Evolutionary conservation across 495 filamentous ascomycete genomes (phyloP).

Genomic region (Amphirosellinia nigrospora): DNA sequence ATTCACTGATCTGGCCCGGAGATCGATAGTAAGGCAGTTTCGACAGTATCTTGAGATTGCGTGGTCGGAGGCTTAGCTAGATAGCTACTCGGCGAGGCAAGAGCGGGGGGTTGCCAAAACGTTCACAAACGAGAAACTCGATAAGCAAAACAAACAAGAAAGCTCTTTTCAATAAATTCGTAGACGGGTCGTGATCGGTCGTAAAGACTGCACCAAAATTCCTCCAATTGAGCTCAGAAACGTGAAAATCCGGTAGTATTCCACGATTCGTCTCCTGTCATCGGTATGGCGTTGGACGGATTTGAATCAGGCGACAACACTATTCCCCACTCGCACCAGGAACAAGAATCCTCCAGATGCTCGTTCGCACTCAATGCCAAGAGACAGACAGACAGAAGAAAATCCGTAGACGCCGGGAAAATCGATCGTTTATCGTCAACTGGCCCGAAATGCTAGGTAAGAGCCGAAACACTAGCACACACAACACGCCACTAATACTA

Average conservation of each 20-base stretch:
- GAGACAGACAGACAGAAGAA: not conserved
- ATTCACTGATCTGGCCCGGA: not conserved
- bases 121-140: constrained; percentile 27
- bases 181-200: constrained; percentile 36
- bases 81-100: constrained; percentile 40
- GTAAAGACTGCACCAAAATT: constrained; percentile 29
- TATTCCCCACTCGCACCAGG: not conserved
- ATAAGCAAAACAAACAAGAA: constrained; percentile 3
- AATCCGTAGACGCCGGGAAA: not conserved
- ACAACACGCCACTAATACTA: not conserved
- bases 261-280: not conserved
- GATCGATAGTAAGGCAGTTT: not conserved
- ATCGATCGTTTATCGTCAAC: constrained; percentile 16
- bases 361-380: constrained; percentile 13
- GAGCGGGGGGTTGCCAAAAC: not conserved
- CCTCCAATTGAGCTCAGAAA: constrained; percentile 31
- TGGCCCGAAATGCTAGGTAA: constrained; percentile 8
- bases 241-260: constrained; percentile 27
- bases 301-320: not conserved
- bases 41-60: not conserved
- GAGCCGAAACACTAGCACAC: not conserved
- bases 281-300: constrained; percentile 1
- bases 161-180: constrained; percentile 25
- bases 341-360: constrained; percentile 1
- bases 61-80: not conserved